Evolutionary conservation across 805 yeast genomes (phyloP), one percentile per base, ranked within the genome.

Genomic region (Grigorovia humatica): DNA sequence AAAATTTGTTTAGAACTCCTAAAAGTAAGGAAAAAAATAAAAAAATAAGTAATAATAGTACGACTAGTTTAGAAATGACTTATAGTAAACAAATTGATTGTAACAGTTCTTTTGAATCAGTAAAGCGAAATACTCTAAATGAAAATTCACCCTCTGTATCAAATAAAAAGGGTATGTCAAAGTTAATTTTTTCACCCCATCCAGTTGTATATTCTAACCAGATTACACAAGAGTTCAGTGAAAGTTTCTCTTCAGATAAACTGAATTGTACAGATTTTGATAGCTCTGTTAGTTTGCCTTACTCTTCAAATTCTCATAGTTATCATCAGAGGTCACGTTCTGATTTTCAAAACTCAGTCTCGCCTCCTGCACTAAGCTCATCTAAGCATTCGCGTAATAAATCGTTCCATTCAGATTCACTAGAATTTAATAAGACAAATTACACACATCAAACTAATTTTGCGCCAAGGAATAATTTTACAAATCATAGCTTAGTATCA

Each of bases 1-100:
- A 61, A 48, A 65, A 58, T 44, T 48, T 67, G 19, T 67, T 67
- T 54, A 63, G 56, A 51, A 62, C 67, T 2, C 67, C 69, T 9
- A 65, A 60, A 47, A 46, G 43, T 30, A 48, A 29, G 19, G 38
- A 32, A 32, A 32, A 32, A 8, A 32, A 13, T 32, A 46, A 43
- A 8, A 27, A 18, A 20, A 17, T 15, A 18, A 17, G 27, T 9
- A 18, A 35, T 11, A 35, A 46, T n/a, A 44, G 43, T 19, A 23
- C 15, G 3, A 41, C 27, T 17, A 44, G 20, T 35, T 41, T 18
- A 17, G 47, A 45, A 7, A 43, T 45, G 12, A 15, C 15, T 32
- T 32, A 32, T 32, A 13, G 15, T 32, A 32, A 9, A 32, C 38
- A 32, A 5, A 13, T 32, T 11, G 38, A 13, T 32, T 11, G 38